Conservation (phyloP, 768 basidiomycete species). For the Boletus edulis region DNA sequence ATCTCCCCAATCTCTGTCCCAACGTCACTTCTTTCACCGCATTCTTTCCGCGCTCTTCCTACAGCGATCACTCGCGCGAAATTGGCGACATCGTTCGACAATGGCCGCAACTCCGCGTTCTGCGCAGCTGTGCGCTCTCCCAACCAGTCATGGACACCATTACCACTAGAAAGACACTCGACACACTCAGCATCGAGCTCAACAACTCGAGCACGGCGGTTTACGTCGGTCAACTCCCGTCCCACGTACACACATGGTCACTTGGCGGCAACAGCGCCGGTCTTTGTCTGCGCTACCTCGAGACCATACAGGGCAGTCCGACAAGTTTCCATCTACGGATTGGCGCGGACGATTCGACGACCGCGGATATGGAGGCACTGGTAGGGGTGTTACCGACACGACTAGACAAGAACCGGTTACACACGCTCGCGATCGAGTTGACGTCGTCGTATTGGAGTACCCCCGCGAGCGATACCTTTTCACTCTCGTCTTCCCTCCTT, state of each 20-base stretch:
- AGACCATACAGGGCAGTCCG: constrained; percentile 17
- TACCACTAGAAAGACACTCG: constrained; percentile 6
- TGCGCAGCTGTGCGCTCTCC: constrained; percentile 20
- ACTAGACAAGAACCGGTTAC: constrained; percentile 11
- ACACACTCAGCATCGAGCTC: constrained; percentile 26
- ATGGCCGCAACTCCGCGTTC: constrained; percentile 17
- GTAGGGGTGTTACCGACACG: constrained; percentile 8
- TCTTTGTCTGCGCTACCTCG: constrained; percentile 22
- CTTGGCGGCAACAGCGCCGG: constrained; percentile 23
- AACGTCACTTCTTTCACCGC: constrained; percentile 27
- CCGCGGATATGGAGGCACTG: constrained; percentile 14
- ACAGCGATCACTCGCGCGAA: constrained; percentile 25
- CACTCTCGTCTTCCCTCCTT: constrained; percentile 14
- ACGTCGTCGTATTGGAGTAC: constrained; percentile 30
- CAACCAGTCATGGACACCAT: constrained; percentile 22
- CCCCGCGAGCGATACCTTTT: constrained; percentile 21
- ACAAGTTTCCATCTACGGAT: constrained; percentile 18
- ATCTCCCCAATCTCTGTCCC: constrained; percentile 22
- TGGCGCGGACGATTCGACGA: constrained; percentile 26
- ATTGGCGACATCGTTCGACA: constrained; percentile 22
- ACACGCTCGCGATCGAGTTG: constrained; percentile 18
- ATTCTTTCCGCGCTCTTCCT: constrained; percentile 26
- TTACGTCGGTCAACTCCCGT: constrained; percentile 20
- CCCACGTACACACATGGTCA: constrained; percentile 18
- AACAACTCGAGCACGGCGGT: constrained; percentile 21